Evolutionary conservation across 2,329 filamentous ascomycete genomes (phyloP).

Genomic region (Hypoxylon sp.): DNA sequence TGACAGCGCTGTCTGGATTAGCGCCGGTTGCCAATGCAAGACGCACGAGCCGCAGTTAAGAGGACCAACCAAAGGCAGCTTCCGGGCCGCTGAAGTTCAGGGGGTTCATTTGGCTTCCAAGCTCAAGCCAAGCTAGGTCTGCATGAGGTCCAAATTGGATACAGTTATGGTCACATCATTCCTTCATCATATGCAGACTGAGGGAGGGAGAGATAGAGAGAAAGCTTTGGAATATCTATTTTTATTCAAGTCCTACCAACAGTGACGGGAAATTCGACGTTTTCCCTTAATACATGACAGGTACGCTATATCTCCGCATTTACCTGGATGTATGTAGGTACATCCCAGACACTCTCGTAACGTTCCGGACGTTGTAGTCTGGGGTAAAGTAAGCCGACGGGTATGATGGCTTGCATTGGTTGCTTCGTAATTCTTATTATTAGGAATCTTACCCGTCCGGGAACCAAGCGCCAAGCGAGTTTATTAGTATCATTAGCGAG

Average conservation of each 20-base stretch:
- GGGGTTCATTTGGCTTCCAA: constrained; percentile 15
- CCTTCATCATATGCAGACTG: constrained; percentile 23
- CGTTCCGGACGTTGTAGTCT: constrained; percentile 27
- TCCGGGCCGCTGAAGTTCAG: constrained; percentile 23
- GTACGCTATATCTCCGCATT: not conserved
- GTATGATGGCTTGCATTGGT: constrained; percentile 25
- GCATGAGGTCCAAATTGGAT: constrained; percentile 26
- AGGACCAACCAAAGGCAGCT: constrained; percentile 27
- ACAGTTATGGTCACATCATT: constrained; percentile 33
- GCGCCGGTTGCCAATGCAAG: constrained; percentile 37
- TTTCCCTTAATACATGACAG: not conserved
- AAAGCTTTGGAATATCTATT: constrained; percentile 1
- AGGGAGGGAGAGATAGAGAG: constrained; percentile 1
- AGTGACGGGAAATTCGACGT: not conserved
- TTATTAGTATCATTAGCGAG: constrained; percentile 25
- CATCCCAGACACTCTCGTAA: constrained; percentile 14
- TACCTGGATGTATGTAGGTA: constrained; percentile 13
- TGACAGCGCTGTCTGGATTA: constrained; percentile 34
- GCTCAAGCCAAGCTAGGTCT: constrained; percentile 20
- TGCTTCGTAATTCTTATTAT: constrained; percentile 37
- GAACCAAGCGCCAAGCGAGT: constrained; percentile 28
- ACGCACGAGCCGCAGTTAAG: constrained; percentile 36
- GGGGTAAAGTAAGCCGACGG: constrained; percentile 27
- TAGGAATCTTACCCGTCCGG: constrained; percentile 24
- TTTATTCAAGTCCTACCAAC: constrained; percentile 10